phyloP scores from a whole-genome alignment of 2,329 filamentous ascomycete species.

The Lachnellula suecica region DNA sequence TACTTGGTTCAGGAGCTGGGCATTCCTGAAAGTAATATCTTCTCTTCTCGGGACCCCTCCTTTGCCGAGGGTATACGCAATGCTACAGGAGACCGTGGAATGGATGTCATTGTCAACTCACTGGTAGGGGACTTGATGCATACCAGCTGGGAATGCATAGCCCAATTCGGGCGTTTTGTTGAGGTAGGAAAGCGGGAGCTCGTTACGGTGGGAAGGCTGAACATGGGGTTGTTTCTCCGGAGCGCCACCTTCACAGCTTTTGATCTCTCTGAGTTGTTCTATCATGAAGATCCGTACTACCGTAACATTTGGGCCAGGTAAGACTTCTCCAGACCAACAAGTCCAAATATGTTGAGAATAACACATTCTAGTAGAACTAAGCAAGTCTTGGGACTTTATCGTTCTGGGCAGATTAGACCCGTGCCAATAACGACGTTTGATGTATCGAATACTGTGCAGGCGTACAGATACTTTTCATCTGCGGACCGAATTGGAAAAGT shows the following conservation, averaged over 20 bases:
- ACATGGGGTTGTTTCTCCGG: slow-evolving; percentile 27
- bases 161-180: slow-evolving; percentile 36
- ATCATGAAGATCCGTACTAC: not conserved
- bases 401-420: slow-evolving; percentile 4
- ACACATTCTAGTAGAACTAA: not conserved
- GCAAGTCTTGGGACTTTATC: slow-evolving; percentile 1
- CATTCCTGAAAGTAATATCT: not conserved
- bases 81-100: slow-evolving; percentile 18
- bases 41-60: not conserved
- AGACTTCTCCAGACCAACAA: not conserved
- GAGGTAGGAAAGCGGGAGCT: slow-evolving; percentile 38
- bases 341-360: too few species aligned
- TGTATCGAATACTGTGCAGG: slow-evolving; percentile 8
- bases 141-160: slow-evolving; percentile 33
- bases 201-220: slow-evolving; percentile 18
- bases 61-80: not conserved
- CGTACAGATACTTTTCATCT: slow-evolving; percentile 11
- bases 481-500: slow-evolving; percentile 12
- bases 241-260: slow-evolving; percentile 23
- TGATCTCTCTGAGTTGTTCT: slow-evolving; percentile 18
- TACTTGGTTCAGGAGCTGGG: not conserved
- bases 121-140: slow-evolving; percentile 19
- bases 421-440: slow-evolving; percentile 7
- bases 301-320: slow-evolving; percentile 3
- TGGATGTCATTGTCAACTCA: slow-evolving; percentile 29